Evolutionary conservation across 1,284 basidiomycete species (phyloP), one percentile per base, ranked within the genome.

Genomic region (Malassezia globosa): DNA sequence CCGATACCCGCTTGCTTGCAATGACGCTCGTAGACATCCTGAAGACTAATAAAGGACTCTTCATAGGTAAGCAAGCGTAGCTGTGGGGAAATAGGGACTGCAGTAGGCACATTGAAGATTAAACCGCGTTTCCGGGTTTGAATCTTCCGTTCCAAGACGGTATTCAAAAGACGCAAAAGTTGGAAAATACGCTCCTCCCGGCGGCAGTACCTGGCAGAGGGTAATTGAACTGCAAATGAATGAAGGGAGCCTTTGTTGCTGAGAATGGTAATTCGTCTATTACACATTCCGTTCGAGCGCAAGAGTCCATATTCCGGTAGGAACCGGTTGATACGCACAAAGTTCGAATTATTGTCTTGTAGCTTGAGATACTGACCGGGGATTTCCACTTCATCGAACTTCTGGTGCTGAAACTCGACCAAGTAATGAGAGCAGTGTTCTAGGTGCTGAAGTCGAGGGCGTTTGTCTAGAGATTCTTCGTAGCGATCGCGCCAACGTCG

Each of bases 361-460:
- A 65, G 40, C 41, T 54, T 50, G 0, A 90, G 84, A 66, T 99
- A 99, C 73, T 99, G 94, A 7, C 94, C 94, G 18, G 94, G 94
- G 47, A 99, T 82, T 72, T 99, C 94, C 42, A 99, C 87, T 60
- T 97, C 94, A 63, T 97, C 94, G 50, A 95, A 90, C 72, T 92
- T 95, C 67, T 83, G 83, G 73, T 95, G 90, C 64, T 97, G 92
- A 77, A 97, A 99, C 72, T 97, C 92, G 10, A 87, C 86, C 57
- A 97, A 77, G 75, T 89, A 96, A 73, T 94, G 89, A 59, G 87
- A 90, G 39, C 87, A 77, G 51, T 83, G 78, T 60, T 96, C 90
- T 44, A 99, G 76, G n/a, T 87, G 82, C 65, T 92, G 87, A 46
- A 83, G 75, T 40, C 83, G 81, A 29, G 89, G 85, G 34, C 88